Evolutionary conservation across 495 filamentous ascomycete genomes (phyloP), one percentile per base, ranked within the genome.

Genomic region (Penicillium ucsense): DNA sequence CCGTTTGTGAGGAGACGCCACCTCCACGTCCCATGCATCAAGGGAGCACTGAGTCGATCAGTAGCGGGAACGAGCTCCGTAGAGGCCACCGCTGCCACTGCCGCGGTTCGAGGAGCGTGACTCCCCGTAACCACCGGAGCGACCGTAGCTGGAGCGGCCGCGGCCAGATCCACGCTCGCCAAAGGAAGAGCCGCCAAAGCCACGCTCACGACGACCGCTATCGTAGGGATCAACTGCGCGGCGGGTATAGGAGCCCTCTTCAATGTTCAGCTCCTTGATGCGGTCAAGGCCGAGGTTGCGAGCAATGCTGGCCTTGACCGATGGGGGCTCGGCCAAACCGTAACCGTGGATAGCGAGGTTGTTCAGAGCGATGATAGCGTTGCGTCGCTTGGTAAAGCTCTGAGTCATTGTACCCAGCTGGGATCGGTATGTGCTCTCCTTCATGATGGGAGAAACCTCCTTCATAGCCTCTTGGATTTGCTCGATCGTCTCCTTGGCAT

Each of bases 311-410:
- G 53, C 50, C 8, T 57, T 39, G 6, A 94, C 53, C 3, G 50
- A 49, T 1, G 88, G 88, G 7, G 77, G 72, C 46, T 72, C 49
- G 0, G 64, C 46, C 70, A 86, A 68, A 7, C 82, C 80, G 71
- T 81, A 88, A 3, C 78, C 81, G 33, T 77, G 64, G 27, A 63
- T 59, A 37, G 76, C 70, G 57, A 82, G 74, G n/a, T 76, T 61
- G 61, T 90, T 89, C 46, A 92, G 59, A 4, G 67, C 60, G 4
- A 72, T 40, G 9, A 88, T 61, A 28, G 81, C 43, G 4, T 52
- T 51, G 3, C 61, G 53, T 32, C 64, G 67, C 47, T 66, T 45
- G 5, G 61, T 37, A 10, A 60, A 66, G 41, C 56, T 43, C 36
- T 52, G 53, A 5, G 29, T 27, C 35, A 69, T 56, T 34, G 60